Evolutionary conservation across 768 basidiomycete genomes (phyloP), one percentile per base, ranked within the genome.

Genomic region (Crepidotus variabilis): DNA sequence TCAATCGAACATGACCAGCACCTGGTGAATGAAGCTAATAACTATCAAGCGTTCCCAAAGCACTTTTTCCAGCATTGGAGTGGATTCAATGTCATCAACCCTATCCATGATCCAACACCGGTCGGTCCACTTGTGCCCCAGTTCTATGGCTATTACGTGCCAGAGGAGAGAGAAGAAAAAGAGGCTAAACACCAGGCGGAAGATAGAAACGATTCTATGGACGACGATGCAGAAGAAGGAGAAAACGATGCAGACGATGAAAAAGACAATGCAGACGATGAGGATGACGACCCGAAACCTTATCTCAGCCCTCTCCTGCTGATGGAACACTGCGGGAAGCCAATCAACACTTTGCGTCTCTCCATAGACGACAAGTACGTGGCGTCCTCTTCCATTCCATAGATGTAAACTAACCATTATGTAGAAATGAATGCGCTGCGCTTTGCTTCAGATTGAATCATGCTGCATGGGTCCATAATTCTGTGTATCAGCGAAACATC

Each of bases 101-200:
- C 79, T 1, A 57, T 82, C 2, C 68, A 69, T 34, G 61, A 76
- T 56, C 77, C 82, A 0, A 74, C 79, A 0, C 81, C 82, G 6
- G 70, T 80, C 7, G 69, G 72, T 6, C 75, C 86, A 0, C 50
- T 86, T 48, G 79, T 82, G 2, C 85, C 86, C 0, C 83, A 85
- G 64, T 87, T 79, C 65, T 87, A 83, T 61, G 85, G 86, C 1
- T 83, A 81, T 66, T 87, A 86, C 58, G 63, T 62, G 6, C 69
- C 69, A 8, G 60, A 61, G 1, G 54, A 56, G 4, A 39, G 35
- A 7, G 52, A 53, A 14, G 13, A 45, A n/a, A 7, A 36, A 34
- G 8, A n/a, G 2, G 28, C 9, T 23, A 32, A 50, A 23, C 23
- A 21, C 21, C 9, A 7, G 18, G 33, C 7, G 33, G 43, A 46